phyloP scores from a whole-genome alignment of 768 basidiomycete species.

The Sporobolomyces pararoseus region DNA sequence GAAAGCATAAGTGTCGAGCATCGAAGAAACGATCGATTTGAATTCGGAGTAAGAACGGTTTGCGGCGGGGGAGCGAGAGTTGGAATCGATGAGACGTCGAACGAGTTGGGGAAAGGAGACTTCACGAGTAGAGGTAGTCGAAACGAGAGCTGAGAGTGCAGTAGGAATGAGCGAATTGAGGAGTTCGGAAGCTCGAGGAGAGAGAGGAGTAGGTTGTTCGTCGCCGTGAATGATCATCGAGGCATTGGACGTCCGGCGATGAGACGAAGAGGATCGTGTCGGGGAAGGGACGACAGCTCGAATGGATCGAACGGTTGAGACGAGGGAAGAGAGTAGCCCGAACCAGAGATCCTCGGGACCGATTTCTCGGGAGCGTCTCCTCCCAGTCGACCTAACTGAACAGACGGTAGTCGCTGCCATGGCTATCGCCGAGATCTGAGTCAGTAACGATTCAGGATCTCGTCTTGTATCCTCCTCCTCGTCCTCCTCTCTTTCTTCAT shows the following conservation, averaged over 20 bases:
- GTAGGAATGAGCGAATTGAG: conserved; percentile 74
- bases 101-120: conserved; percentile 90
- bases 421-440: conserved; percentile 60
- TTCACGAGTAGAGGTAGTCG: conserved; percentile 70
- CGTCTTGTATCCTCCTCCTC: neutral
- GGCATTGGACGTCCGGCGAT: conserved; percentile 29
- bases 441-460: conserved; percentile 46
- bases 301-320: conserved; percentile 69
- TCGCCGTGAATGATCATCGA: conserved; percentile 41
- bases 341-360: conserved; percentile 84
- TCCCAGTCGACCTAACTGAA: conserved; percentile 59
- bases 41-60: conserved; percentile 77
- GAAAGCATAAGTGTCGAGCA: conserved; percentile 88
- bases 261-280: conserved; percentile 2
- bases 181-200: conserved; percentile 53
- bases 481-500: conserved; percentile 11
- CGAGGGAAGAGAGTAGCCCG: conserved; percentile 72
- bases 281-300: conserved; percentile 30
- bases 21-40: conserved; percentile 81
- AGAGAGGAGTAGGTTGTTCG: conserved; percentile 35
- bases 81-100: conserved; percentile 79
- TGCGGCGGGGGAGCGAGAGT: conserved; percentile 57
- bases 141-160: conserved; percentile 76
- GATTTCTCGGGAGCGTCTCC: conserved; percentile 43
- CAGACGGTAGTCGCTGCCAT: conserved; percentile 66